Percentiles rank a stretch among this genome's conserved stretches.
Conservation (phyloP, 768 basidiomycete genomes). For the Leucocoprinus birnbaumii region DNA sequence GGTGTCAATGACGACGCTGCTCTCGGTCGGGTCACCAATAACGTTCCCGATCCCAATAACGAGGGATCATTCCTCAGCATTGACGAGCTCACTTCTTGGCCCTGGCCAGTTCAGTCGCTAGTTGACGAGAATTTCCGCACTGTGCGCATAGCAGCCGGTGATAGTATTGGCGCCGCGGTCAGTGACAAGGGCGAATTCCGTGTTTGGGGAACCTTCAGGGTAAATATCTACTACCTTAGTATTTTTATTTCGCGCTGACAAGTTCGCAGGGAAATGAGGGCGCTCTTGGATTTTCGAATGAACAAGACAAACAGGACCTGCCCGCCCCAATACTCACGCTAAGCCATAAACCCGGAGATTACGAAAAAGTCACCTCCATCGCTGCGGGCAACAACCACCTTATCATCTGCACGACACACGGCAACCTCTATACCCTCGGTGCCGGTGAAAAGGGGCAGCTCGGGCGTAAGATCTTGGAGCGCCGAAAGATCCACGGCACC, state of each 20-base stretch:
- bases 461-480: slow-evolving; percentile 85
- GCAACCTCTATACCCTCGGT: slow-evolving; percentile 87
- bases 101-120: slow-evolving; percentile 66
- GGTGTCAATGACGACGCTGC: slow-evolving; percentile 89
- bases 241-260: slow-evolving; percentile 1
- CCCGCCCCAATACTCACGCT: slow-evolving; percentile 63
- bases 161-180: slow-evolving; percentile 85
- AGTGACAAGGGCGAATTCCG: slow-evolving; percentile 76
- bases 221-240: slow-evolving; percentile 32
- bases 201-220: slow-evolving; percentile 90
- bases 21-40: slow-evolving; percentile 72
- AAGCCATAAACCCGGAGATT: slow-evolving; percentile 56
- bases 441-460: slow-evolving; percentile 90
- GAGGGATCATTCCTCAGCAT: slow-evolving; percentile 55
- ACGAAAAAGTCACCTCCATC: slow-evolving; percentile 71
- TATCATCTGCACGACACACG: slow-evolving; percentile 83
- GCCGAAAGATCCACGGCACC: slow-evolving; percentile 87
- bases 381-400: slow-evolving; percentile 88
- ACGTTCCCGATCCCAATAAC: slow-evolving; percentile 58
- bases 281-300: slow-evolving; percentile 78
- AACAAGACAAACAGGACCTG: slow-evolving; percentile 61
- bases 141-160: slow-evolving; percentile 79
- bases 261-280: slow-evolving; percentile 65
- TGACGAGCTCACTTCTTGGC: slow-evolving; percentile 51
- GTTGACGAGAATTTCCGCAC: slow-evolving; percentile 82